Conservation (phyloP, 225 moss, liverwort and hornwort species). For the Ulota crispa region DNA sequence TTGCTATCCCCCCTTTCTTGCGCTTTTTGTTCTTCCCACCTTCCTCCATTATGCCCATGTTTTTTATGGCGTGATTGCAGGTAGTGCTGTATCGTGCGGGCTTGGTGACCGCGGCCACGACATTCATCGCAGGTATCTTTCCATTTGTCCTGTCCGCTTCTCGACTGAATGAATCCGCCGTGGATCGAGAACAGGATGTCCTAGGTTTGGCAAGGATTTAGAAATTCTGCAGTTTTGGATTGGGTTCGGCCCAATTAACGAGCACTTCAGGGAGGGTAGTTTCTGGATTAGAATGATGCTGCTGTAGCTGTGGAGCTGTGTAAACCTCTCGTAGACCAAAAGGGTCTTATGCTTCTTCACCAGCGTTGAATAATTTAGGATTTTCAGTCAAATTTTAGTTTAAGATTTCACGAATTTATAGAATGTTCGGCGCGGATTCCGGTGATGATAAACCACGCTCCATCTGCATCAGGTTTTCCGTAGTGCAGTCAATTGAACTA, state of each 20-base stretch:
- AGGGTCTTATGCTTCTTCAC: background rate
- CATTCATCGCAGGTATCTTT: constrained; percentile 55
- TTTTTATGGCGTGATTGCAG: constrained; percentile 40
- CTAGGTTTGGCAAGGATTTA: background rate
- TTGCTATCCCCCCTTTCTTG: background rate
- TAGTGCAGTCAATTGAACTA: background rate
- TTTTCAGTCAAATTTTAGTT: background rate
- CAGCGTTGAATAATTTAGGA: background rate
- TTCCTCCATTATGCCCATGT: background rate
- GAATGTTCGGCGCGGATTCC: background rate
- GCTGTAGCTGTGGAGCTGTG: background rate
- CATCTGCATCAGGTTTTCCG: background rate
- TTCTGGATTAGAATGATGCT: background rate
- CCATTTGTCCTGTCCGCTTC: background rate
- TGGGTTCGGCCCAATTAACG: background rate
- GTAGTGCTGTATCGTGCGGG: constrained; percentile 85
- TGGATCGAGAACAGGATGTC: background rate
- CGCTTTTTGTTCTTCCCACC: background rate
- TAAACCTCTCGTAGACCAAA: too few species aligned
- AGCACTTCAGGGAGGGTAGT: background rate
- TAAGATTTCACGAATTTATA: background rate
- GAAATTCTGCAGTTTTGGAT: background rate
- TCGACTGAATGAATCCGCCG: background rate
- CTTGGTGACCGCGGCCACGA: constrained; percentile 70
- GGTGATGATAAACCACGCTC: background rate